phyloP scores from a whole-genome alignment of 208 protist species.

The Trypanosoma cruzi region DNA sequence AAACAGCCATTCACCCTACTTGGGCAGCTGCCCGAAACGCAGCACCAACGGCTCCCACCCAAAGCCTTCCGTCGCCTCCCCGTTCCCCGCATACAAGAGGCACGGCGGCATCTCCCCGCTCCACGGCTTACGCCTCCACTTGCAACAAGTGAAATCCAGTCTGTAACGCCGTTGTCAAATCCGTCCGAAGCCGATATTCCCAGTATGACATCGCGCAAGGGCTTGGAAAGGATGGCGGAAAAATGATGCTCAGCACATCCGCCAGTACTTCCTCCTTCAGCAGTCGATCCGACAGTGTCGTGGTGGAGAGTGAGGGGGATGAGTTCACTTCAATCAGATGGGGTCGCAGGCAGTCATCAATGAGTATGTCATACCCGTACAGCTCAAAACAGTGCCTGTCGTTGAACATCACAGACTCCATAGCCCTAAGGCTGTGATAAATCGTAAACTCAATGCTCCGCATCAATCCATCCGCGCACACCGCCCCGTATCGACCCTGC shows the following conservation, averaged over 20 bases:
- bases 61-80: no score
- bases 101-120: no score
- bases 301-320: constrained; percentile 90
- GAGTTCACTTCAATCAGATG: constrained; percentile 98
- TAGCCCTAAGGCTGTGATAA: constrained; percentile 89
- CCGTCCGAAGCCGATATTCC: constrained; percentile 80
- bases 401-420: constrained; percentile 94
- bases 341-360: constrained; percentile 95
- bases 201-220: constrained; percentile 69
- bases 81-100: no score
- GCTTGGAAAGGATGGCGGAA: constrained; percentile 76
- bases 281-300: constrained; percentile 77
- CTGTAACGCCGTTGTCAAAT: constrained; percentile 61
- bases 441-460: constrained; percentile 93
- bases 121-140: not conserved
- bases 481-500: constrained; percentile 70
- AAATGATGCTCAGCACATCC: constrained; percentile 82
- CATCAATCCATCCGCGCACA: constrained; percentile 75
- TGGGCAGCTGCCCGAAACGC: no score
- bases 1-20: no score
- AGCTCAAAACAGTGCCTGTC: constrained; percentile 97
- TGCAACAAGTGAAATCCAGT: constrained; percentile 77
- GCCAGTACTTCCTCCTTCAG: constrained; percentile 86
- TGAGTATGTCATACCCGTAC: constrained; percentile 98
- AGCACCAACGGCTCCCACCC: no score